Base-by-base conservation (phyloP, 805 yeast species). In the Candida koratica region DNA sequence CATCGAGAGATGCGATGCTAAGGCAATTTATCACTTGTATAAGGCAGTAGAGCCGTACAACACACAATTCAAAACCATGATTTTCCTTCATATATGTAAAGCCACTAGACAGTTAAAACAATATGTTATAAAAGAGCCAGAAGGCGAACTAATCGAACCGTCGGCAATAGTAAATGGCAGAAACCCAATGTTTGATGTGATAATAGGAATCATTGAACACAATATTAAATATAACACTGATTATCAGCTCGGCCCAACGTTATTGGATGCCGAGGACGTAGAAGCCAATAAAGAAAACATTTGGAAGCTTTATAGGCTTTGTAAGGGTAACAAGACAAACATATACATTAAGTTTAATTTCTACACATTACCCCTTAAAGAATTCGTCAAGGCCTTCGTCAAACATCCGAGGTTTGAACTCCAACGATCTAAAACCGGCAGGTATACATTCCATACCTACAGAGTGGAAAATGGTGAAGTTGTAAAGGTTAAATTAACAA, bases 1-100 rank as follows among this genome's bases (percentile, higher is more conserved):
- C 9, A 17, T 29, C 14, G 25, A 29, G 5, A 29, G 13, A 17
- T 29, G 32, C 18, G 32, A 29, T 29, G 12, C 32, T 5, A 13
- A 13, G 9, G 32, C 13, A 5, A 11, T 29, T 5, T 5, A 4
- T 17, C 13, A 17, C 9, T 4, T 29, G 8, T 29, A 19, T 17
- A 4, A 29, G 19, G 24, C 24, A 8, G 12, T 18, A 3, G 14
- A 18, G n/a, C 30, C 30, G 5, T 15, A 17, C 12, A 5, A 28
- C 14, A 22, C 17, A n/a, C 24, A 28, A 12, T 14, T 25, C 6
- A 25, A 25, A 25, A 5, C 5, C 17, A 25, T 25, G 28, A 13
- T 25, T 5, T 25, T 25, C 28, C 6, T 14, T 7, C 7, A 8
- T 5, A 15, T 17, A 11, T 18, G 25, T 29, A 29, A 19, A 12